These are phyloP conservation scores for Colletotrichum sp. DNA, from an alignment of 2,329 filamentous ascomycete species.

Conservation along the genomic window DNA sequence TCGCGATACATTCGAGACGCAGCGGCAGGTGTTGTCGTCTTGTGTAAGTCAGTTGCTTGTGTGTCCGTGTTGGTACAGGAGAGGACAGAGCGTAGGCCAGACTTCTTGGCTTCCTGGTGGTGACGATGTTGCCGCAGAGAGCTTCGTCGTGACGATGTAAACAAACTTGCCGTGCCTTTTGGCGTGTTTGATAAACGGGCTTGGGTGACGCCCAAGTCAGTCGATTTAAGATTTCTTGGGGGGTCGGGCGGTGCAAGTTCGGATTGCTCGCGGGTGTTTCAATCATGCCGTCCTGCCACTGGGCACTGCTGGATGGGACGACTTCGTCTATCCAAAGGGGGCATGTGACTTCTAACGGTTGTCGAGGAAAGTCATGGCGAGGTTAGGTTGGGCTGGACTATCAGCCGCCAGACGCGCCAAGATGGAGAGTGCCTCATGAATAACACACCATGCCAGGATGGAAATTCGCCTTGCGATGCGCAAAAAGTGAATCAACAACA, in stretches of 20 bases:
- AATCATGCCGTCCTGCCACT: background rate
- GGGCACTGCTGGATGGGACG: background rate
- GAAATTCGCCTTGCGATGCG: background rate
- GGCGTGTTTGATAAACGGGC: background rate
- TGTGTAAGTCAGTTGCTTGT: background rate
- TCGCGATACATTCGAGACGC: background rate
- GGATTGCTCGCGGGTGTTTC: conserved; percentile 3
- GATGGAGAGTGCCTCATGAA: background rate
- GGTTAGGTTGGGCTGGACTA: background rate
- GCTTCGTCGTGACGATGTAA: background rate
- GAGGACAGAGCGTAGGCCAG: background rate
- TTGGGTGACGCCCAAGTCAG: conserved; percentile 4
- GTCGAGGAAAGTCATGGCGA: background rate
- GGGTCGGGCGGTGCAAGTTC: background rate
- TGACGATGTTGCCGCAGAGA: background rate
- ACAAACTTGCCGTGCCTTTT: background rate
- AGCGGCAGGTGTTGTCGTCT: background rate
- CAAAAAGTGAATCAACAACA: background rate
- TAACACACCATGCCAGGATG: background rate
- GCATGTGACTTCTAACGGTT: background rate
- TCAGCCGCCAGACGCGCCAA: background rate
- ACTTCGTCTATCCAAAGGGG: background rate
- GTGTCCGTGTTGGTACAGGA: background rate
- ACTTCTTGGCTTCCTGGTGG: background rate
- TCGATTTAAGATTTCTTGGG: conserved; percentile 1